A percentile compares a stretch with the other conserved stretches of the same genome.
Evolutionary conservation across 805 yeast genomes (phyloP).

Genomic region (Sungouiozyma ichnusensis): DNA sequence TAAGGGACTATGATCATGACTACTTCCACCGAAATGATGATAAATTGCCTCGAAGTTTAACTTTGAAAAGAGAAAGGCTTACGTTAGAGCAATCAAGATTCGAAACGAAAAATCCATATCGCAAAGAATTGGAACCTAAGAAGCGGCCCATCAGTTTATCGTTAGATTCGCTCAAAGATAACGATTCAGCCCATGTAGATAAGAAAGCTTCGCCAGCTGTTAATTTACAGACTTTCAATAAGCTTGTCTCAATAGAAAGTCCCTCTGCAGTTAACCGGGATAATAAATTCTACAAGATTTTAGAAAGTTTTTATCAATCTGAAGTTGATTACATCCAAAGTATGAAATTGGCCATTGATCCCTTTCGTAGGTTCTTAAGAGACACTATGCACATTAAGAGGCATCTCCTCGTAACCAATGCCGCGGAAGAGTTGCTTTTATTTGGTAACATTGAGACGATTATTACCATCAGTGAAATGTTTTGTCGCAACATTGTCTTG

Average conservation of each 20-base stretch:
- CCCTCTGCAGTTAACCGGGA: constrained; percentile 1
- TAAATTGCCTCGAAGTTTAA: constrained; percentile 12
- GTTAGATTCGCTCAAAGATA: constrained; percentile 7
- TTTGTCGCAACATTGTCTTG: constrained; percentile 16
- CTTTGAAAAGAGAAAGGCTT: neutral
- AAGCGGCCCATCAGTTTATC: constrained; percentile 22
- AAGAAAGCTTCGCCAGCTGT: constrained; percentile 33
- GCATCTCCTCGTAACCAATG: constrained; percentile 19
- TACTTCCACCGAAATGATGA: constrained; percentile 21
- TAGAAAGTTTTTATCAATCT: constrained; percentile 25
- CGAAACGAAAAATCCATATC: constrained; percentile 3
- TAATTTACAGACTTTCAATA: constrained; percentile 13
- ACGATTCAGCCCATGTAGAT: constrained; percentile 10
- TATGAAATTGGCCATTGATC: constrained; percentile 22
- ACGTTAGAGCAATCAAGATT: neutral
- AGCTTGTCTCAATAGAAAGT: constrained; percentile 5
- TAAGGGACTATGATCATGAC: constrained; percentile 23
- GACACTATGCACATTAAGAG: constrained; percentile 23
- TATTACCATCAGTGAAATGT: constrained; percentile 27
- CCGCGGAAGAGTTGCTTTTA: constrained; percentile 30
- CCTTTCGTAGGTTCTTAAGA: constrained; percentile 28
- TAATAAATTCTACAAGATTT: constrained; percentile 10
- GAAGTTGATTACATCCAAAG: constrained; percentile 29
- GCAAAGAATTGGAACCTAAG: neutral
- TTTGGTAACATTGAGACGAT: constrained; percentile 38